Evolutionary conservation across 495 filamentous ascomycete genomes (phyloP), one percentile per base, ranked within the genome.

Genomic region (Hyphodiscus hymeniophilus): DNA sequence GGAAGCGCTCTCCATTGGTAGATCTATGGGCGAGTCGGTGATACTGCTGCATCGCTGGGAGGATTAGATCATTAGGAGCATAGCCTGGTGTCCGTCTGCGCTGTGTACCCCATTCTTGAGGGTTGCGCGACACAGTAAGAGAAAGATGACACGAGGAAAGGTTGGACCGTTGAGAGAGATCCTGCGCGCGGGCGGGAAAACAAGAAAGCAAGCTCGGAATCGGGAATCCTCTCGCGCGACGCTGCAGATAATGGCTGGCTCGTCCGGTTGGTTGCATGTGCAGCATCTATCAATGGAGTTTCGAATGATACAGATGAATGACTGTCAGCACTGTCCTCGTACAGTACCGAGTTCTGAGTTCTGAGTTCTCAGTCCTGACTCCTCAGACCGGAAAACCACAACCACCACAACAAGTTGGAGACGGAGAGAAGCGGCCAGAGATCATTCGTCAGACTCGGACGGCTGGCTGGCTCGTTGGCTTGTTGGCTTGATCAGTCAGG

Each of bases 261-360:
- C 16, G 41, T 13, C 41, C 41, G 41, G 41, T 32, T 32, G 23
- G 26, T 26, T 43, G 41, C 41, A 43, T 32, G 23, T 43, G n/a
- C 23, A 17, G 26, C 18, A 23, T 23, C 23, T 31, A 15, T 18
- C 3, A 30, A 11, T 43, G 22, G 41, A 20, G 10, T 17, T n/a
- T n/a, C n/a, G n/a, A n/a, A n/a, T 5, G 20, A 20, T 41, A 41
- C 38, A 41, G 20, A n/a, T n/a, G n/a, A n/a, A n/a, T n/a, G n/a
- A n/a, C n/a, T n/a, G n/a, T n/a, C n/a, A n/a, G n/a, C n/a, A n/a
- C n/a, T n/a, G n/a, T n/a, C n/a, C n/a, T n/a, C n/a, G n/a, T n/a
- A n/a, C n/a, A n/a, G n/a, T n/a, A n/a, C n/a, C n/a, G n/a, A n/a
- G n/a, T n/a, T n/a, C n/a, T n/a, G n/a, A n/a, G n/a, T n/a, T n/a